A percentile compares a stretch with the other conserved stretches of the same genome.
These are phyloP conservation scores for Aspergillus steynii DNA, from an alignment of 495 filamentous ascomycete species.

Conservation along the genomic window DNA sequence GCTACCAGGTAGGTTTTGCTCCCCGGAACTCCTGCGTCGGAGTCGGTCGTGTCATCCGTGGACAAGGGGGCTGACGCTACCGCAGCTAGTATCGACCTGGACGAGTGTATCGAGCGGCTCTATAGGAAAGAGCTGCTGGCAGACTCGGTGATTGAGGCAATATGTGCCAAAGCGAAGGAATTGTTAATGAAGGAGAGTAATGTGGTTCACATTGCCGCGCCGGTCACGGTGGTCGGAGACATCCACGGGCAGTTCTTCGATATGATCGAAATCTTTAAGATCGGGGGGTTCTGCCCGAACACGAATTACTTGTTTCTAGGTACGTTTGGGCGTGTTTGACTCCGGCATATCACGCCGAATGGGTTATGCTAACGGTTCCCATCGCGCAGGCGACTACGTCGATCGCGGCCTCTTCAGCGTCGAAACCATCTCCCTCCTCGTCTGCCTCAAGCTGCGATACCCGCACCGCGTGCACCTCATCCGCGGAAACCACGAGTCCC, in stretches of 20 bases:
- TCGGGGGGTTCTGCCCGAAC: conserved; percentile 93
- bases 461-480: conserved; percentile 90
- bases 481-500: conserved; percentile 94
- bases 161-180: conserved; percentile 98
- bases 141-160: conserved; percentile 97
- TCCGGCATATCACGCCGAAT: too few species aligned
- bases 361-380: too few species aligned
- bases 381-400: conserved; percentile 80
- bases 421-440: conserved; percentile 93
- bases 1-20: conserved; percentile 67
- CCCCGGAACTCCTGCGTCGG: background rate
- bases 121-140: conserved; percentile 96
- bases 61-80: conserved; percentile 9
- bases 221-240: conserved; percentile 97
- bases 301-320: conserved; percentile 98
- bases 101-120: conserved; percentile 94
- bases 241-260: conserved; percentile 99
- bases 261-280: conserved; percentile 98
- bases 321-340: conserved; percentile 36
- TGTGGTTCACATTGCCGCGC: conserved; percentile 93
- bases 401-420: conserved; percentile 96
- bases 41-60: background rate
- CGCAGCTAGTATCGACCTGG: conserved; percentile 90
- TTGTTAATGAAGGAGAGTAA: conserved; percentile 99
- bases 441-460: conserved; percentile 93